These are phyloP conservation scores for Phoma herbarum DNA, from an alignment of 2,329 filamentous ascomycete species.

Conservation along the genomic window DNA sequence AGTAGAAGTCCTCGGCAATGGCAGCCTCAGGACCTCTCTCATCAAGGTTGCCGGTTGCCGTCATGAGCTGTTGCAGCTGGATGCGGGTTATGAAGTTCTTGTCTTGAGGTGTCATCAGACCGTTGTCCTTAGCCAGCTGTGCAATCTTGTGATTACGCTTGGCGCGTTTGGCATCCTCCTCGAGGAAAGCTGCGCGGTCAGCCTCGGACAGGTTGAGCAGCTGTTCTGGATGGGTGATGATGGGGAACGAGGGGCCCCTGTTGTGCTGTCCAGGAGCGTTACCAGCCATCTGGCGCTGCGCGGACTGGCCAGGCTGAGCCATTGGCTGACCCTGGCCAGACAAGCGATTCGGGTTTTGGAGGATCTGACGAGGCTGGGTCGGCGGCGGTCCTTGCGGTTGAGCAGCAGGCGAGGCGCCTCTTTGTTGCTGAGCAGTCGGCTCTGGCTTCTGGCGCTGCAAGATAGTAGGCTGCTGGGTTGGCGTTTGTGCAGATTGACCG, in stretches of 20 bases:
- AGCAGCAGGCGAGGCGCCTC: constrained; percentile 42
- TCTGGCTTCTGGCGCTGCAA: constrained; percentile 48
- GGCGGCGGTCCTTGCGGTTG: constrained; percentile 53
- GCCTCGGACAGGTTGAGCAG: constrained; percentile 81
- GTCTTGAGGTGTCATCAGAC: constrained; percentile 97
- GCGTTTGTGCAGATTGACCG: constrained; percentile 42
- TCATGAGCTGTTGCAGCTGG: constrained; percentile 93
- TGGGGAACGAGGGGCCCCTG: constrained; percentile 60
- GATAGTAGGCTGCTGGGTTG: constrained; percentile 46
- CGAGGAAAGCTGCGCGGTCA: constrained; percentile 82
- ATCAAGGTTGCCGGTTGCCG: constrained; percentile 86
- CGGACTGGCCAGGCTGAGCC: constrained; percentile 36
- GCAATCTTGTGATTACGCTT: constrained; percentile 99
- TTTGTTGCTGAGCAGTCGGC: constrained; percentile 35
- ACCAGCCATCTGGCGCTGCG: constrained; percentile 37
- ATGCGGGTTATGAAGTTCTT: constrained; percentile 99
- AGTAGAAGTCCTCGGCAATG: constrained; percentile 95
- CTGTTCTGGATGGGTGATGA: constrained; percentile 75
- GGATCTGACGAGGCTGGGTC: constrained; percentile 71
- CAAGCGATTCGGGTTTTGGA: constrained; percentile 79
- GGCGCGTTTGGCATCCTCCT: constrained; percentile 91
- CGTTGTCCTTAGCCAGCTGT: constrained; percentile 90
- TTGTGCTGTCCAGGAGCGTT: constrained; percentile 46
- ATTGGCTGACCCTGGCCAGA: constrained; percentile 55
- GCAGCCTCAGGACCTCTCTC: constrained; percentile 82